Base-by-base conservation (phyloP, 257 asterid species). In the Penstemon davidsonii region DNA sequence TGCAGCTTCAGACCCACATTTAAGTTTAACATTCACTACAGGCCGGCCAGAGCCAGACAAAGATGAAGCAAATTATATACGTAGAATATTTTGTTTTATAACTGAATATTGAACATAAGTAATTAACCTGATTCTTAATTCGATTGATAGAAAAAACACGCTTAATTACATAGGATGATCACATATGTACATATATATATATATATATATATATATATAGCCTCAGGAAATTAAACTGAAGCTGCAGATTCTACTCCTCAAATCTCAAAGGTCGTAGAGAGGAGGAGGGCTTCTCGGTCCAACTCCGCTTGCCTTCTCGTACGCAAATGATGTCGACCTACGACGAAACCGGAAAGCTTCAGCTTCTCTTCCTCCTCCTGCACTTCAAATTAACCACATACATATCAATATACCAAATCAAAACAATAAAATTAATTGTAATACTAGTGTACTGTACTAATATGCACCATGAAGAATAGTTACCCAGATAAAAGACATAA, bases 221-320 rank as follows among this genome's bases (percentile, higher is more conserved):
- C 33, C 33, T 25, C 33, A 25, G 33, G 33, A 25, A 25, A 25
- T 25, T 25, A 25, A 25, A 25, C 33, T 25, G 33, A 25, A 25
- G 33, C 33, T 25, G 33, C 33, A 25, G 33, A 25, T 25, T 25
- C 33, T 1, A 25, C 33, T 25, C 33, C 33, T 74, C 75, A 78
- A 4, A 83, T 70, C 66, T 91, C 93, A 91, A 83, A 88, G 49
- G 91, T 88, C 88, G 78, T 83, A 80, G 79, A 90, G 93, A 82
- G 95, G 96, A 81, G 82, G 91, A 68, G 96, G 89, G 90, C 80
- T 87, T 85, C 87, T 74, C 71, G 96, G 88, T 87, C 97, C 95
- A 15, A 81, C 74, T 42, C 93, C 95, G 15, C 68, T 74, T 5
- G 89, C 91, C 81, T 80, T 85, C 73, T 91, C 97, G 47, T 76